Base-by-base conservation (phyloP, 331 rosid genomes). In the Dryas integrifolia region DNA sequence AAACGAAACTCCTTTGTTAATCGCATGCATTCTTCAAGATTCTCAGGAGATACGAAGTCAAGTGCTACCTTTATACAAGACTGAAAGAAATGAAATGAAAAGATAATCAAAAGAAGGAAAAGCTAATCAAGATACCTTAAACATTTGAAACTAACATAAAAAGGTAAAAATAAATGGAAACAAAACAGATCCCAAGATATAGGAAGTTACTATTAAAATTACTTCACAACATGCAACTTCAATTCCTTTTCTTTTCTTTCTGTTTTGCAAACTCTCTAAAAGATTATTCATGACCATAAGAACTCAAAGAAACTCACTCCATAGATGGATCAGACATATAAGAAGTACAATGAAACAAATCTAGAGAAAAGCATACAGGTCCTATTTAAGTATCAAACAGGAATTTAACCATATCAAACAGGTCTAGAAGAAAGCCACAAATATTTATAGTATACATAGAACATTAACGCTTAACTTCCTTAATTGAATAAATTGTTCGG, bases 41-140 rank as follows among this genome's bases (percentile, higher is more conserved):
- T 90, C 55, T 89, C 92, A 47, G 92, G 92, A 68, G 96, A 87
- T 47, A 89, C 92, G 77, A 89, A 87, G 72, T 85, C 92, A 57
- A 86, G 82, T 8, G 96, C 92, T 48, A 87, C 96, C 86, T 90
- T 87, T 55, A 82, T 85, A 79, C 92, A 90, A 55, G 96, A 90
- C 96, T 90, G 88, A 9, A 24, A 58, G 18, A 18, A 73, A 59
- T 8, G 59, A 63, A 73, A 69, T 52, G 44, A 68, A 64, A 55
- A 26, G 1, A 64, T 77, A 7, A 51, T 69, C 56, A 66, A 66
- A 46, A 46, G 9, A 9, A 12, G 16, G 38, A 13, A 7, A 18
- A 41, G 35, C 21, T 16, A 65, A 46, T 41, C 26, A 59, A 65
- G 63, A 79, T 5, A 47, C 38, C 41, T 43, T 14, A 18, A 79